Percentiles rank a stretch among this genome's conserved stretches.
Conservation (phyloP, 805 yeast species). For the Saccharomycopsis babjevae region DNA sequence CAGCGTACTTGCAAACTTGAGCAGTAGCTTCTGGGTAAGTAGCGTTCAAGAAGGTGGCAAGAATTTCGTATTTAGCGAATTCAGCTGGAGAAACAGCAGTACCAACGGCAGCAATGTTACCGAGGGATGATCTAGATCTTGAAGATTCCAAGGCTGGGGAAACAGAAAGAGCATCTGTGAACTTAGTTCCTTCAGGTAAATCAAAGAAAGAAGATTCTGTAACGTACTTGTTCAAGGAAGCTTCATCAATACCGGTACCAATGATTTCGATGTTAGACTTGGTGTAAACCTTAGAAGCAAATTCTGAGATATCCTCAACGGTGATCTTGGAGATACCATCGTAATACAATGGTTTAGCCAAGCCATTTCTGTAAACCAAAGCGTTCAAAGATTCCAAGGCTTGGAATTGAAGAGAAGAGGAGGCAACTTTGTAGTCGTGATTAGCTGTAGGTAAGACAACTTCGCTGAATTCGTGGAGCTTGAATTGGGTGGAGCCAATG, state of each 20-base stretch:
- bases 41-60: constrained; percentile 58
- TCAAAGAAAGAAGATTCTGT: constrained; percentile 52
- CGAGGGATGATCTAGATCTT: constrained; percentile 55
- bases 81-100: constrained; percentile 60
- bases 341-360: constrained; percentile 74
- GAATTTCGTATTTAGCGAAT: constrained; percentile 56
- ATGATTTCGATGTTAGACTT: constrained; percentile 59
- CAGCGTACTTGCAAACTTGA: constrained; percentile 54
- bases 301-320: constrained; percentile 54
- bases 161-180: constrained; percentile 27
- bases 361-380: constrained; percentile 75
- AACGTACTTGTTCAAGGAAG: constrained; percentile 60
- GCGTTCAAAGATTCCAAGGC: constrained; percentile 76
- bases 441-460: constrained; percentile 69
- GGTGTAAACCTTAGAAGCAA: constrained; percentile 59
- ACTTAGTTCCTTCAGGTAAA: constrained; percentile 52
- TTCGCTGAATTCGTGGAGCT: constrained; percentile 77
- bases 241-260: constrained; percentile 64
- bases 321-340: constrained; percentile 52
- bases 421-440: constrained; percentile 48
- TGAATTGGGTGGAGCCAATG: constrained; percentile 58
- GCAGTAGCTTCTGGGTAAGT: constrained; percentile 39
- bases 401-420: constrained; percentile 39
- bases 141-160: constrained; percentile 51
- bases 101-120: constrained; percentile 70